phyloP scores from a whole-genome alignment of 2,329 filamentous ascomycete genomes.

The Moelleriella libera region DNA sequence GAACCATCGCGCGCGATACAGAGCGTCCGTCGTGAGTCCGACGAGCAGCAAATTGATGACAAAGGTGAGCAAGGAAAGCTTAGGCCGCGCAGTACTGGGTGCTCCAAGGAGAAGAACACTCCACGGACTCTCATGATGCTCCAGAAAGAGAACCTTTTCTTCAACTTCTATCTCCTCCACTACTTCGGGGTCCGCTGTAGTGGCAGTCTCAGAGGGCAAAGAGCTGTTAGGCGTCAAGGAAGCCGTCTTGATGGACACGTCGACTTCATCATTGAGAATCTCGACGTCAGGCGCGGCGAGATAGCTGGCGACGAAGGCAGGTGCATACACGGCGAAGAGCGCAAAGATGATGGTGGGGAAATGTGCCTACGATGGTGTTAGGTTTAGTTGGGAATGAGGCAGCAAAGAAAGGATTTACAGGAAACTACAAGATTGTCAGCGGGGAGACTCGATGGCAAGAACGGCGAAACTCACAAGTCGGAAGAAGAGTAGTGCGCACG shows the following conservation, averaged over 20 bases:
- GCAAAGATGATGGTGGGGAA: conserved; percentile 42
- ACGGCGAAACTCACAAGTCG: conserved; percentile 16
- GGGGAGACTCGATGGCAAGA: neutral
- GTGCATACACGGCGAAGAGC: conserved; percentile 50
- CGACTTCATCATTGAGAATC: conserved; percentile 45
- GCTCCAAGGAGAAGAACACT: conserved; percentile 61
- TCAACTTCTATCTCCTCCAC: conserved; percentile 43
- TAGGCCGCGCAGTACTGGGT: conserved; percentile 55
- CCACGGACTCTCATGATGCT: conserved; percentile 41
- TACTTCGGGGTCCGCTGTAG: conserved; percentile 18
- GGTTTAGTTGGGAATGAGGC: neutral
- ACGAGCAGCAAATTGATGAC: conserved; percentile 59
- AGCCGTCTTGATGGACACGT: conserved; percentile 37
- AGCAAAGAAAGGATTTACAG: conserved; percentile 13
- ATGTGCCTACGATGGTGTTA: conserved; percentile 15
- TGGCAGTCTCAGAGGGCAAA: conserved; percentile 16
- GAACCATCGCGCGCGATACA: conserved; percentile 58
- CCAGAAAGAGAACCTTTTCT: conserved; percentile 46
- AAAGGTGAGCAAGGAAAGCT: conserved; percentile 54
- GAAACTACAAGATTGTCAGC: conserved; percentile 16
- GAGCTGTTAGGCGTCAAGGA: conserved; percentile 14
- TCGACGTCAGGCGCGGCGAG: conserved; percentile 41
- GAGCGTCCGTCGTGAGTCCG: conserved; percentile 58
- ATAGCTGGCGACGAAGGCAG: conserved; percentile 47
- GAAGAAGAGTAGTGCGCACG: conserved; percentile 21